Evolutionary conservation across 441 rosid species (phyloP).

Genomic region (Manihot esculenta): DNA sequence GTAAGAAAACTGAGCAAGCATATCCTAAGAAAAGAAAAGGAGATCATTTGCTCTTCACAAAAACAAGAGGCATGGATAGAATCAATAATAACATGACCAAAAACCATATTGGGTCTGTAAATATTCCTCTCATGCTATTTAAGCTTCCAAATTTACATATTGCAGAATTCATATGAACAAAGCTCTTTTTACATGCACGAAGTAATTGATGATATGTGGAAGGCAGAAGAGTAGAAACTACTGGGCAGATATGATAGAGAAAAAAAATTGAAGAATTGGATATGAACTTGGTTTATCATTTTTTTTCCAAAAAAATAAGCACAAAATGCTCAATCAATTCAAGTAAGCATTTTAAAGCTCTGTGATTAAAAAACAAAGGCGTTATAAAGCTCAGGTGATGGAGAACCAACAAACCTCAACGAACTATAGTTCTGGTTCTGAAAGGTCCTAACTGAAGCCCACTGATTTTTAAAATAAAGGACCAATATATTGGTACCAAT

Average conservation of each 20-base stretch:
- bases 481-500: background rate
- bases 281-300: background rate
- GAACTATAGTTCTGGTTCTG: background rate
- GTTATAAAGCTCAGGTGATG: background rate
- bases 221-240: background rate
- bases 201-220: background rate
- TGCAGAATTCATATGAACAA: background rate
- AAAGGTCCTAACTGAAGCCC: background rate
- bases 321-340: background rate
- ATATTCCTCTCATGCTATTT: background rate
- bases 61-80: too few species aligned
- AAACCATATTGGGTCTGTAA: background rate
- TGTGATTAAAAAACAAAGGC: too few species aligned
- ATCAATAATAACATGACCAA: background rate
- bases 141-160: background rate
- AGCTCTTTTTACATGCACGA: background rate
- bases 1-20: background rate
- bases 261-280: background rate
- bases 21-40: background rate
- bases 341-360: background rate
- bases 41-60: background rate
- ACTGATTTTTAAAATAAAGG: background rate
- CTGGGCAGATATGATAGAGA: background rate
- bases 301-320: background rate
- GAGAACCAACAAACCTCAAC: background rate